Percentiles rank a stretch among this genome's conserved stretches.
phyloP scores from a whole-genome alignment of 2,329 filamentous ascomycete genomes.

The Trichophyton benhamiae region DNA sequence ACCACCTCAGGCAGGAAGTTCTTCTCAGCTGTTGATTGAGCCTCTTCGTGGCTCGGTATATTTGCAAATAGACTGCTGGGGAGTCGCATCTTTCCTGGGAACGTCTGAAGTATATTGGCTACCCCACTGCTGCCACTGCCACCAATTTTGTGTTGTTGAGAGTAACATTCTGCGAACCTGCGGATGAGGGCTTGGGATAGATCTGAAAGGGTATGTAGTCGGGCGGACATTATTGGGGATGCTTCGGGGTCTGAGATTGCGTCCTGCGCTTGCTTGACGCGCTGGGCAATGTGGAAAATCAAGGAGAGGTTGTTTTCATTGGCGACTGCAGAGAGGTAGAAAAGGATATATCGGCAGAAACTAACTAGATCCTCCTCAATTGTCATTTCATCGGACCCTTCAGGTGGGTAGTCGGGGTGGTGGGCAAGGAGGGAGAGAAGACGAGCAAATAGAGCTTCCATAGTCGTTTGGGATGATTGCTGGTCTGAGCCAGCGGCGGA shows the following conservation, averaged over 20 bases:
- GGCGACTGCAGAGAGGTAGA: slow-evolving; percentile 71
- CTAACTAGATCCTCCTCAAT: slow-evolving; percentile 55
- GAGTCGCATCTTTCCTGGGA: slow-evolving; percentile 66
- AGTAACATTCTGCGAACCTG: slow-evolving; percentile 73
- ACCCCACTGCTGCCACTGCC: slow-evolving; percentile 23
- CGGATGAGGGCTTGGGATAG: slow-evolving; percentile 71
- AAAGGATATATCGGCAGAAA: slow-evolving; percentile 78
- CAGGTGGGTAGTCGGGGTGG: slow-evolving; percentile 66
- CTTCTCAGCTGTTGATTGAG: slow-evolving; percentile 76
- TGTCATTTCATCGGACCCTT: slow-evolving; percentile 23
- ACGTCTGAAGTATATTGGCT: slow-evolving; percentile 58
- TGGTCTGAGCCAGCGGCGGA: slow-evolving; percentile 29
- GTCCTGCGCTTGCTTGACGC: slow-evolving; percentile 81
- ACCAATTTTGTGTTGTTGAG: slow-evolving; percentile 48
- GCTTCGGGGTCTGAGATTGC: slow-evolving; percentile 48
- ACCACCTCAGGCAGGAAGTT: slow-evolving; percentile 67
- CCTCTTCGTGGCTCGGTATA: slow-evolving; percentile 62
- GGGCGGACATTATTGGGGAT: slow-evolving; percentile 24
- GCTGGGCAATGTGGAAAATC: slow-evolving; percentile 84
- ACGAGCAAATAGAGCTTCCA: slow-evolving; percentile 72
- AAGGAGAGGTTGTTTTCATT: slow-evolving; percentile 77
- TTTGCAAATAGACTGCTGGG: slow-evolving; percentile 66
- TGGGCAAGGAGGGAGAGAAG: slow-evolving; percentile 81
- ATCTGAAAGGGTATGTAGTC: slow-evolving; percentile 75
- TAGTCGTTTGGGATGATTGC: slow-evolving; percentile 44